Conservation (phyloP, 164 flowering plant species). For the Brasenia schreberi region DNA sequence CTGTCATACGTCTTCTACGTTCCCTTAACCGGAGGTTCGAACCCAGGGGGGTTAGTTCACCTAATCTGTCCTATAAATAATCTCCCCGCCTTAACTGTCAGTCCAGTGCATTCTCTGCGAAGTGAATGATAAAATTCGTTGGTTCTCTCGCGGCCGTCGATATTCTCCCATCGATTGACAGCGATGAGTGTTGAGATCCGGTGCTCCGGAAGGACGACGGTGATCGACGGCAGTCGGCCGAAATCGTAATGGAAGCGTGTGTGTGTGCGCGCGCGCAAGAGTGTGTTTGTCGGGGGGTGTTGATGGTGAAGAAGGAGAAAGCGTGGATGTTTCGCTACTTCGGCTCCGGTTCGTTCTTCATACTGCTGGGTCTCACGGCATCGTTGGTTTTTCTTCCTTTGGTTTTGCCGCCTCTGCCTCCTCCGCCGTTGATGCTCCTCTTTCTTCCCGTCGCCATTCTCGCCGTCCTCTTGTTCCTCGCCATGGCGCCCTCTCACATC, state of each 20-base stretch:
- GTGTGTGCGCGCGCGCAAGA: too few species aligned
- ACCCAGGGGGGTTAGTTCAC: too few species aligned
- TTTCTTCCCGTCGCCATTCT: background rate
- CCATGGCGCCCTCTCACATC: background rate
- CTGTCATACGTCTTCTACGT: too few species aligned
- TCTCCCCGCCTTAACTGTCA: too few species aligned
- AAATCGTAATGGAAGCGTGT: background rate
- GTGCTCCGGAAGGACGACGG: background rate
- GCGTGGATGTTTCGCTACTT: slow-evolving; percentile 1
- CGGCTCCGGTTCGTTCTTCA: background rate
- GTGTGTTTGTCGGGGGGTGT: background rate
- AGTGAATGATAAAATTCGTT: too few species aligned
- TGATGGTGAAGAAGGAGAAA: background rate
- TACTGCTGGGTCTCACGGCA: slow-evolving; percentile 1
- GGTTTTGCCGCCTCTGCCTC: slow-evolving; percentile 3
- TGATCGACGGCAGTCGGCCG: background rate
- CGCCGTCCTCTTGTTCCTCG: background rate
- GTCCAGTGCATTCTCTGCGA: too few species aligned
- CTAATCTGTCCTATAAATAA: too few species aligned
- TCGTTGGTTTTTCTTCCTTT: background rate
- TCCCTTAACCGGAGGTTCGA: too few species aligned
- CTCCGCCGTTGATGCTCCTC: slow-evolving; percentile 2
- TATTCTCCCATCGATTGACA: background rate
- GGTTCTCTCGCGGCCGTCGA: too few species aligned
- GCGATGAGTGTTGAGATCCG: background rate